Base-by-base conservation (phyloP, 192 early-diverging fungal species). In the Rhizoclosmatium globosum region DNA sequence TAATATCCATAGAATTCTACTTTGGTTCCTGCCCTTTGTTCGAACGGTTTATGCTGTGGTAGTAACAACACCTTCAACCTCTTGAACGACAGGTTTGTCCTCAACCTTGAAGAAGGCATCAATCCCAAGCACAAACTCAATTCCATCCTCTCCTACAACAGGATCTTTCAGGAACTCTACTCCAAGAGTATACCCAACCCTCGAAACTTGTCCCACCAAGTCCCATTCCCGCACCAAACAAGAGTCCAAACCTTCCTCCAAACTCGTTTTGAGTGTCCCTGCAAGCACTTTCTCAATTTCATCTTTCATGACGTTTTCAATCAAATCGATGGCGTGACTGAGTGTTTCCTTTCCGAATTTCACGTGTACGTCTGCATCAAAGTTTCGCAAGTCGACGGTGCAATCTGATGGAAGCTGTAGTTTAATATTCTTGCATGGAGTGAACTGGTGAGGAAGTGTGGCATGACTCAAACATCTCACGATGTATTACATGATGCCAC, bases 181-280 rank as follows among this genome's bases (percentile, higher is more conserved):
- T 11, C 17, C n/a, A 23, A 73, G 21, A 38, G 23, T 56, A 56
- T 73, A 73, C 19, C 21, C 21, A 11, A 73, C 71, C 41, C 21
- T 61, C n/a, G 71, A 73, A 2, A 73, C 71, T 13, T 56, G 31
- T 19, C 71, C 71, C n/a, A 43, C 56, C n/a, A 73, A 17, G 71
- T 73, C 71, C 48, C 21, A 61, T 7, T 73, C 15, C n/a, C 71
- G 71, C n/a, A 13, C 21, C 21, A 73, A 39, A 41, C 61, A 41
- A 13, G 19, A 19, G 71, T 73, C 58, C 21, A 73, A 11, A 2
- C 19, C 21, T 15, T 41, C 13, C 11, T 23, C 39, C 21, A 73
- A 56, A 17, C 56, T 23, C 19, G 48, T 23, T 9, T 15, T 39
- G 31, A 73, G 38, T 2, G 58, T 41, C 9, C 41, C 21, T 11